Percentiles rank a stretch among this genome's conserved stretches.
Conservation (phyloP, 164 flowering plant genomes). For the Nelumbo lutea region DNA sequence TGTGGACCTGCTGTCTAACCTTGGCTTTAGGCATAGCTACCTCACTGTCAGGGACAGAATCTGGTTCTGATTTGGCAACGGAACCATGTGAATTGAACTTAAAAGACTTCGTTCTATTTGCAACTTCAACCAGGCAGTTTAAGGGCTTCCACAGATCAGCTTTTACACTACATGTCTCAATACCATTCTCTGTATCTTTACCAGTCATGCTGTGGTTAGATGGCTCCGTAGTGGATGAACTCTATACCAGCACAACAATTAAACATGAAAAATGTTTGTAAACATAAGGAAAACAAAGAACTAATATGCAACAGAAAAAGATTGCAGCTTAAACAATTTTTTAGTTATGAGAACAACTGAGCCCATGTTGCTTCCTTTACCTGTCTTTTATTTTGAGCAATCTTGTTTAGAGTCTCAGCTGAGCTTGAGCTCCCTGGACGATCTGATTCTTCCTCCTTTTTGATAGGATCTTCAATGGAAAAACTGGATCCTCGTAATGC, state of each 20-base stretch:
- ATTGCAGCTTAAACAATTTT: background rate
- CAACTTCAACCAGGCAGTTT: slow-evolving; percentile 85
- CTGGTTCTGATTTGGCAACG: slow-evolving; percentile 33
- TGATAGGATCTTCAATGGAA: slow-evolving; percentile 37
- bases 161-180: slow-evolving; percentile 45
- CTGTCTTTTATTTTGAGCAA: slow-evolving; percentile 49
- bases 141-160: slow-evolving; percentile 87
- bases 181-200: slow-evolving; percentile 37
- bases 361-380: slow-evolving; percentile 25
- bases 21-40: slow-evolving; percentile 33
- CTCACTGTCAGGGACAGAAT: slow-evolving; percentile 25
- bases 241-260: slow-evolving; percentile 34
- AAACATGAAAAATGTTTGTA: slow-evolving; percentile 2
- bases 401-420: slow-evolving; percentile 44
- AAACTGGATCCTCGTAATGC: slow-evolving; percentile 47
- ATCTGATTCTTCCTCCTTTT: slow-evolving; percentile 53
- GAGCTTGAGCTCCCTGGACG: slow-evolving; percentile 57
- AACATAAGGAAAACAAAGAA: background rate
- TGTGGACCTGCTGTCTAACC: slow-evolving; percentile 38
- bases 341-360: background rate
- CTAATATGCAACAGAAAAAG: background rate
- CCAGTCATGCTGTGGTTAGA: slow-evolving; percentile 30
- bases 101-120: slow-evolving; percentile 71
- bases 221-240: slow-evolving; percentile 42
- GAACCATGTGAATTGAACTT: slow-evolving; percentile 47